These are phyloP conservation scores for Sugiyamaella sp. DNA, from an alignment of 1,139 yeast genomes.

Conservation along the genomic window DNA sequence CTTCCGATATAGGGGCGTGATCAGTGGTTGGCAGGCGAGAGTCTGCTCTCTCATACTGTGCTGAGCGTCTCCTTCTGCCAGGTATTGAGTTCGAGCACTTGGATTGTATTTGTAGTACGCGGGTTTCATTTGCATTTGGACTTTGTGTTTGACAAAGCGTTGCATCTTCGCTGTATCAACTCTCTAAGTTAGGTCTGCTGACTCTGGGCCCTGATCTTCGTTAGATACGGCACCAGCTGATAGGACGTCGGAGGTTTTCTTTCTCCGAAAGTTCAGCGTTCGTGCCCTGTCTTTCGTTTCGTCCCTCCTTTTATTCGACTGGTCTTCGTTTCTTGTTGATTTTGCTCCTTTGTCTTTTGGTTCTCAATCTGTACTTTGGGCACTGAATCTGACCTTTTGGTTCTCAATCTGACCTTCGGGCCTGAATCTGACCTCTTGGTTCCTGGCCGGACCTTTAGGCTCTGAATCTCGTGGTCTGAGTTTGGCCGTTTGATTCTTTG, in stretches of 20 bases:
- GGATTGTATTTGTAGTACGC: background rate
- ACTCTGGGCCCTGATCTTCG: background rate
- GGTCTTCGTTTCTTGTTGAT: background rate
- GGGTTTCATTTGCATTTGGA: background rate
- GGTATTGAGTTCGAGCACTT: too few relatives aligned
- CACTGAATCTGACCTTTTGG: background rate
- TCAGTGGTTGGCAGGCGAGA: too few relatives aligned
- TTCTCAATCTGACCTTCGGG: too few relatives aligned
- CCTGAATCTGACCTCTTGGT: too few relatives aligned
- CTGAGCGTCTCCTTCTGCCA: too few relatives aligned
- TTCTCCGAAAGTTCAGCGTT: background rate
- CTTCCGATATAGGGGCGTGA: background rate
- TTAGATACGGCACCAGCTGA: background rate
- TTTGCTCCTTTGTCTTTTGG: background rate
- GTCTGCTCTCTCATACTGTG: too few relatives aligned
- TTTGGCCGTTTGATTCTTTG: too few relatives aligned
- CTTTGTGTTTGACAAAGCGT: background rate
- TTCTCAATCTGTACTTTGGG: background rate
- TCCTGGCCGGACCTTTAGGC: too few relatives aligned
- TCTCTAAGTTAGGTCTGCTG: too few relatives aligned
- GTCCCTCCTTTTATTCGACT: too few relatives aligned
- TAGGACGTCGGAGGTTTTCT: background rate
- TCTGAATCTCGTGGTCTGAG: too few relatives aligned
- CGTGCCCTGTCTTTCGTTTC: background rate
- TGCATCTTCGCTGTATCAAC: too few relatives aligned